Percentiles rank a stretch among this genome's conserved stretches.
phyloP scores from a whole-genome alignment of 2,329 filamentous ascomycete species.

The Epichloe gansuensis region DNA sequence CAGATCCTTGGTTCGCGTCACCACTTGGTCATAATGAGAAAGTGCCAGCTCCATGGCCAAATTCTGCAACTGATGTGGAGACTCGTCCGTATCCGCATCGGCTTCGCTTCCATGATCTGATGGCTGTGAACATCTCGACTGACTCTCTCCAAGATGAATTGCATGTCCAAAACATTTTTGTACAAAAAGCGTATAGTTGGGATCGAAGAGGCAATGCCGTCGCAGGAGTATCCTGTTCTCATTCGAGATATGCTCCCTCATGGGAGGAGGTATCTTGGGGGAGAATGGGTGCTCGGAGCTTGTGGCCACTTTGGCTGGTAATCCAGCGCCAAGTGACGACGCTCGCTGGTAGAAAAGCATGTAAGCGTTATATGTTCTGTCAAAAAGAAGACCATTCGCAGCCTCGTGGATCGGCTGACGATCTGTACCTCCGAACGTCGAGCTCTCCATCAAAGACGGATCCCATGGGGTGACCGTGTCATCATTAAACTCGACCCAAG shows the following conservation, averaged over 20 bases:
- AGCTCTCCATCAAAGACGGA: constrained; percentile 54
- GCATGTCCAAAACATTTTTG: constrained; percentile 46
- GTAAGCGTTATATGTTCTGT: constrained; percentile 79
- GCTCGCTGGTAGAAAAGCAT: constrained; percentile 94
- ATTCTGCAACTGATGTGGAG: constrained; percentile 25
- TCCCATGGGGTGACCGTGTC: constrained; percentile 69
- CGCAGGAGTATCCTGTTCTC: constrained; percentile 65
- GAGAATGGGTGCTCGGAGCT: constrained; percentile 14
- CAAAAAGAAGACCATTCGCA: constrained; percentile 32
- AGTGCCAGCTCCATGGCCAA: constrained; percentile 42
- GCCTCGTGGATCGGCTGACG: constrained; percentile 31
- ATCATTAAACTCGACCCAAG: constrained; percentile 93
- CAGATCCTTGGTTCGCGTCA: constrained; percentile 56
- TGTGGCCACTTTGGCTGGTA: neutral
- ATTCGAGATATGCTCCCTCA: constrained; percentile 47
- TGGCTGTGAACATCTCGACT: neutral
- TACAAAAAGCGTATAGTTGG: constrained; percentile 55
- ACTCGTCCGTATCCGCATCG: neutral
- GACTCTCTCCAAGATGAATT: constrained; percentile 29
- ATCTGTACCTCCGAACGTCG: constrained; percentile 68
- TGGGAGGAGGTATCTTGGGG: constrained; percentile 30
- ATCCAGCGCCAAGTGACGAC: constrained; percentile 40
- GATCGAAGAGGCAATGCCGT: constrained; percentile 69
- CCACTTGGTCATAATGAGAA: constrained; percentile 62
- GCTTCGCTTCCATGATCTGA: neutral